Evolutionary conservation across 1,284 basidiomycete species (phyloP).

Genomic region (Coniferiporia sulphurascens): DNA sequence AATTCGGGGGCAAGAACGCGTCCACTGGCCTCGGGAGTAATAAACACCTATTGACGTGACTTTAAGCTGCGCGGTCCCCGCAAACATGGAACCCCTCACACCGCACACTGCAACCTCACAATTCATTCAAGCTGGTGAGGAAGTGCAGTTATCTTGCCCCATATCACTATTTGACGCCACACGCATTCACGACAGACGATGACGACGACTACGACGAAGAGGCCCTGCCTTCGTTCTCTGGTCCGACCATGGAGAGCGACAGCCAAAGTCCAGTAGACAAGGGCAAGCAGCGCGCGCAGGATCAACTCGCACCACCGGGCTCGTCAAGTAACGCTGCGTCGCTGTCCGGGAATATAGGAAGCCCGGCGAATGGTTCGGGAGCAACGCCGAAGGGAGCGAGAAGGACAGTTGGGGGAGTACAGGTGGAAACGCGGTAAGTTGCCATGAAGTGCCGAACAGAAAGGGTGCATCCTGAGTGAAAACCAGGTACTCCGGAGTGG

Average conservation of each 20-base stretch:
- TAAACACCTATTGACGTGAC: too few relatives aligned
- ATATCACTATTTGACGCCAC: background rate
- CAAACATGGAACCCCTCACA: constrained; percentile 22
- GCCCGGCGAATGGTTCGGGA: constrained; percentile 19
- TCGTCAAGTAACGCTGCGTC: constrained; percentile 29
- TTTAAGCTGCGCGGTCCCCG: background rate
- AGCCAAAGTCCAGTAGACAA: constrained; percentile 42
- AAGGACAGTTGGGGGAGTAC: constrained; percentile 75
- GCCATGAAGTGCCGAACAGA: background rate
- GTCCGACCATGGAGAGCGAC: constrained; percentile 25
- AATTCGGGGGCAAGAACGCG: background rate
- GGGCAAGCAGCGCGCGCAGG: constrained; percentile 62
- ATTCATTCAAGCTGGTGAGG: constrained; percentile 68
- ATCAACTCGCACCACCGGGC: constrained; percentile 44
- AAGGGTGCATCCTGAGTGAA: background rate
- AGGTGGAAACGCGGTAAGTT: constrained; percentile 77
- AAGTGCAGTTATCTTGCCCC: background rate
- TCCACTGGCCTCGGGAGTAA: background rate
- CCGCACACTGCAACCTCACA: constrained; percentile 63
- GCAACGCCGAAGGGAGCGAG: constrained; percentile 41
- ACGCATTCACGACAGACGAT: constrained; percentile 40
- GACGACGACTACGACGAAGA: constrained; percentile 79
- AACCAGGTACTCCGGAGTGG: constrained; percentile 67
- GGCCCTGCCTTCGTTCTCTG: constrained; percentile 62
- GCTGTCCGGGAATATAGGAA: constrained; percentile 73